Conservation (phyloP, 305 asterid genomes). For the Andrographis paniculata region DNA sequence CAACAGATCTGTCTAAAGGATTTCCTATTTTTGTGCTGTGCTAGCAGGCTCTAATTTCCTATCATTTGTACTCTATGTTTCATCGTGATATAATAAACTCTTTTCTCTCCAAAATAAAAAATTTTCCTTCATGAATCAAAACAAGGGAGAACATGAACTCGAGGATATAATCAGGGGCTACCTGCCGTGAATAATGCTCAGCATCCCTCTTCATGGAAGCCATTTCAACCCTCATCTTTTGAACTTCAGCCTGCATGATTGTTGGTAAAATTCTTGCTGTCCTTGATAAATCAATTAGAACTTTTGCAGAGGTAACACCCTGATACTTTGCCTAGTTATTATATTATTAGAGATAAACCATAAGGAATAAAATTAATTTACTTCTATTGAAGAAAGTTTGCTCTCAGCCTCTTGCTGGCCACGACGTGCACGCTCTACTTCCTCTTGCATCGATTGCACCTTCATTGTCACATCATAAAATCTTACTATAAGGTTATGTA, state of each 20-base stretch:
- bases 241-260: conserved; percentile 77
- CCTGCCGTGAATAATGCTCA: conserved; percentile 98
- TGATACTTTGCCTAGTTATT: conserved; percentile 12
- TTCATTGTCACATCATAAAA: conserved; percentile 32
- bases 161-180: conserved; percentile 19
- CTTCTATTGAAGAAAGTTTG: conserved; percentile 93
- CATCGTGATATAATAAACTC: too few species aligned
- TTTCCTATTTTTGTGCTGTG: too few species aligned
- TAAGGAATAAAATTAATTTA: conserved; percentile 33
- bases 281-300: conserved; percentile 18
- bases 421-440: conserved; percentile 96
- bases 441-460: conserved; percentile 99
- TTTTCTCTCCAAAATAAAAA: too few species aligned
- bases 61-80: too few species aligned
- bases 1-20: too few species aligned
- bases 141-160: too few species aligned
- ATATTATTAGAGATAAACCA: conserved; percentile 3
- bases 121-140: too few species aligned
- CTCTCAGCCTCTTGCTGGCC: conserved; percentile 97
- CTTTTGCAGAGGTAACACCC: conserved; percentile 10
- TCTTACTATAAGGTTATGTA: too few species aligned
- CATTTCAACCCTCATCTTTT: conserved; percentile 96
- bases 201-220: conserved; percentile 99
- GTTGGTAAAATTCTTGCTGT: conserved; percentile 5
- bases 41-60: too few species aligned